A percentile compares a stretch with the other conserved stretches of the same genome.
Evolutionary conservation across 176 grass and related monocot genomes (phyloP).

Genomic region (Melocanna baccifera): DNA sequence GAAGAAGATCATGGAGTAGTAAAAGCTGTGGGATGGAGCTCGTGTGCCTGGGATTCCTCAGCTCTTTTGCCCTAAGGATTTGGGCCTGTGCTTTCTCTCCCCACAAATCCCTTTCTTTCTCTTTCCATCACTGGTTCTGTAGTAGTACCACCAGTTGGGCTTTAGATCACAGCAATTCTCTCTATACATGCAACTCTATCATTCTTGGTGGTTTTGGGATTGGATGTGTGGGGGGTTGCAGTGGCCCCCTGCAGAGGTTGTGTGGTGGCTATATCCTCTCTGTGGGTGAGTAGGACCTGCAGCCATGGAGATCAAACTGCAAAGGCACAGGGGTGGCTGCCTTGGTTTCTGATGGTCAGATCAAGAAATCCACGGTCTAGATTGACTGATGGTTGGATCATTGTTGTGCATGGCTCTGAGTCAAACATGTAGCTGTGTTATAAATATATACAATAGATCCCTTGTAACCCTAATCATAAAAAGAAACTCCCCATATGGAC

Average conservation of each 20-base stretch:
- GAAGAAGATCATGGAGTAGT: not conserved
- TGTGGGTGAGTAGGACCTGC: not conserved
- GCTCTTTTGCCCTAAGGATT: slow-evolving; percentile 36
- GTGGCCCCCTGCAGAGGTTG: not conserved
- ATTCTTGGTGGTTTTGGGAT: slow-evolving; percentile 8
- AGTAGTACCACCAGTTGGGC: not conserved
- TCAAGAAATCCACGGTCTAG: not conserved
- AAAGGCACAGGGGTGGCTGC: not conserved
- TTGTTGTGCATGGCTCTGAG: too few species aligned
- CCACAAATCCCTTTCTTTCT: slow-evolving; percentile 17
- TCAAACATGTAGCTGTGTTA: too few species aligned
- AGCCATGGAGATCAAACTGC: not conserved
- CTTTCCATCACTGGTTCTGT: not conserved
- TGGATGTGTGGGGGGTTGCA: not conserved
- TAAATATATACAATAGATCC: too few species aligned
- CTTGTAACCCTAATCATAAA: too few species aligned
- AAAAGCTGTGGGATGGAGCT: not conserved
- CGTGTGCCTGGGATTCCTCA: slow-evolving; percentile 46
- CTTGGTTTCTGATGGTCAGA: too few species aligned
- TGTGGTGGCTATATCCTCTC: not conserved
- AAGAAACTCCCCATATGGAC: too few species aligned
- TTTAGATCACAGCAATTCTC: not conserved
- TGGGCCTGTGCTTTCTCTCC: slow-evolving; percentile 8
- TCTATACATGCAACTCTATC: not conserved
- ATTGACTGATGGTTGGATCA: too few species aligned